A percentile compares a stretch with the other conserved stretches of the same genome.
phyloP scores from a whole-genome alignment of 2,329 filamentous ascomycete genomes.

The Elsinoe batatas region DNA sequence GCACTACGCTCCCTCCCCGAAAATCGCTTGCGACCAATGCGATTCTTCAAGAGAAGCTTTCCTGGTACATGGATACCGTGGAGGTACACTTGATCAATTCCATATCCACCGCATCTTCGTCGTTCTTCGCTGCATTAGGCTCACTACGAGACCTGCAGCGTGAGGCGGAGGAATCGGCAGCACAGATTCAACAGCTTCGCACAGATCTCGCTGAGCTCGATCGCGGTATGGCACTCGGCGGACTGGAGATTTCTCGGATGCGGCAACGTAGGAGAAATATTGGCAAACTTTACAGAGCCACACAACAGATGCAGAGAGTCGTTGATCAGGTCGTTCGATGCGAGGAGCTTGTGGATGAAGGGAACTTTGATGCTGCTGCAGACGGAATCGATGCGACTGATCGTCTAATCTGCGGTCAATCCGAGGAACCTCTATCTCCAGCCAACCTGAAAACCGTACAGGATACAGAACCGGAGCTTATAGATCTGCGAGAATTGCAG shows the following conservation, averaged over 20 bases:
- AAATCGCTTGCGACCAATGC: conserved; percentile 93
- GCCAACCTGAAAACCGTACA: conserved; percentile 20
- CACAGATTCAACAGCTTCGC: conserved; percentile 70
- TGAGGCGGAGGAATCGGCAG: conserved; percentile 84
- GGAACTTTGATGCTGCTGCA: conserved; percentile 73
- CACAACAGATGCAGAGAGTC: conserved; percentile 71
- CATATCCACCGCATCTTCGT: conserved; percentile 89
- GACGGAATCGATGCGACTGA: conserved; percentile 70
- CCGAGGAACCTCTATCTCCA: conserved; percentile 16
- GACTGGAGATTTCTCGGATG: conserved; percentile 76
- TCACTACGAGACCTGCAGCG: conserved; percentile 83
- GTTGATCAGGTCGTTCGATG: conserved; percentile 65
- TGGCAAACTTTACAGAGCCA: conserved; percentile 68
- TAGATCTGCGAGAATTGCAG: conserved; percentile 65
- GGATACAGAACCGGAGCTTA: conserved; percentile 28
- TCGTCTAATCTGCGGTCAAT: conserved; percentile 65
- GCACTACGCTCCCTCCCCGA: conserved; percentile 48
- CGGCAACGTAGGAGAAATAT: conserved; percentile 75
- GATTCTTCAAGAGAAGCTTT: conserved; percentile 93
- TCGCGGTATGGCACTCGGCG: conserved; percentile 74
- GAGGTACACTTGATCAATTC: conserved; percentile 95
- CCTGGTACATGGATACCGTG: conserved; percentile 99
- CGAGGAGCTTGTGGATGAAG: conserved; percentile 70
- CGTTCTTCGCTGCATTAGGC: conserved; percentile 89
- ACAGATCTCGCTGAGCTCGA: conserved; percentile 74